Evolutionary conservation across 352 stramenopile genomes (phyloP).

Genomic region (Aphanomyces euteiches): DNA sequence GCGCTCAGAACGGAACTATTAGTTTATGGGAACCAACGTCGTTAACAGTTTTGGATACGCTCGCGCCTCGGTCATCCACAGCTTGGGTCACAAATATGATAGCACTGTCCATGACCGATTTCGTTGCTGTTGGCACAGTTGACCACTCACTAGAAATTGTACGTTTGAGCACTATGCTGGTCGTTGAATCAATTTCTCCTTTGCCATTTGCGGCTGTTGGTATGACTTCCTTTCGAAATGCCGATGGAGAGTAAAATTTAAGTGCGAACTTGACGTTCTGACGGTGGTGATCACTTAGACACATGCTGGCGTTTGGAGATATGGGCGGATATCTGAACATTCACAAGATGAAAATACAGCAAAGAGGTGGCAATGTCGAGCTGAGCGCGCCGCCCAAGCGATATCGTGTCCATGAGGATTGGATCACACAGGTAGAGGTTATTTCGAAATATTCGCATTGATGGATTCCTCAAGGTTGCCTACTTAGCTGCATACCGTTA

Average conservation of each 20-base stretch:
- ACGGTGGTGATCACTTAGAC: not conserved
- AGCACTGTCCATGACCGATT: conserved; percentile 3
- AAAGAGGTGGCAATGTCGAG: not conserved
- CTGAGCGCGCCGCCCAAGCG: not conserved
- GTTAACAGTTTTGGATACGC: not conserved
- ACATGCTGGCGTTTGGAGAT: conserved; percentile 15
- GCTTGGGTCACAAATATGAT: conserved; percentile 11
- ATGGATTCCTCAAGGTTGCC: not conserved
- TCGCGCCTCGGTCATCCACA: not conserved
- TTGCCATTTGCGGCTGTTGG: conserved; percentile 7
- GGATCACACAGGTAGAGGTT: conserved; percentile 16
- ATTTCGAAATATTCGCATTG: not conserved
- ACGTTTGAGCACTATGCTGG: conserved; percentile 1
- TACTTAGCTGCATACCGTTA: conserved; percentile 3
- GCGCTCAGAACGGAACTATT: not conserved
- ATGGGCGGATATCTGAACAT: conserved; percentile 9
- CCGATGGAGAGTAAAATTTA: conserved; percentile 5
- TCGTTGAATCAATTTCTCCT: not conserved
- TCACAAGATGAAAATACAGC: not conserved
- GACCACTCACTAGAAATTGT: not conserved
- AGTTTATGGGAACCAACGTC: conserved; percentile 15
- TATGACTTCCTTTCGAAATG: conserved; percentile 17
- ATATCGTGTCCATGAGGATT: not conserved
- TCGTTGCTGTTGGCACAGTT: not conserved
- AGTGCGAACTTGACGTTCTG: not conserved